Base-by-base conservation (phyloP, 768 basidiomycete species). In the Termitomyces sp. region DNA sequence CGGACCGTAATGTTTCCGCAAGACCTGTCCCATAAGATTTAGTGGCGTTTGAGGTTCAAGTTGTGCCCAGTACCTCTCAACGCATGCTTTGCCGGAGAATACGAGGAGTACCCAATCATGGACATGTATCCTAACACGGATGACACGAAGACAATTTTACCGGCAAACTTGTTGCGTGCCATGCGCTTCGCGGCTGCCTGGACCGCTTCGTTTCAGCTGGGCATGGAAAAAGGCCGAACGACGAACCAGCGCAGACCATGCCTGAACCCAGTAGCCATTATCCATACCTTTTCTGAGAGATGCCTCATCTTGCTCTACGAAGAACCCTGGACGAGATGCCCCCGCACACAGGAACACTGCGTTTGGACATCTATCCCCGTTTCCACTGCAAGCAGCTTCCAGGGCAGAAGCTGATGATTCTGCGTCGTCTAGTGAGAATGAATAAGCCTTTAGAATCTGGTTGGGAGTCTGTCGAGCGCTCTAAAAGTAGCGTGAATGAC, bases 31-130 rank as follows among this genome's bases (percentile, higher is more conserved):
- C 20, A 23, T 32, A 10, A 36, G 28, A 44, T 35, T 38, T 14
- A 47, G 41, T 20, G 56, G 58, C 57, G 43, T 55, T 50, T 48
- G 18, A 51, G 36, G 48, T 55, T 32, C 40, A 28, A 54, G 36
- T 32, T 26, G 20, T 32, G 32, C 18, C 61, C 73, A 32, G 46
- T 63, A 93, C 93, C 94, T 74, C 92, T 76, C 12, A 96, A 70
- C 14, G 95, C 95, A 65, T 90, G 89, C 69, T 96, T 97, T 12
- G 85, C 88, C 0, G 94, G 92, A 0, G 89, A 77, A 70, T 97
- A 97, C 0, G 85, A 82, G 2, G 87, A 77, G 64, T 87, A 97
- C 0, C 95, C 94, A 6, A 89, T 73, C 52, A 95, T 82, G 4
- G 84, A 81, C 77, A 93, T 86, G 66, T 86, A 86, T 1, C 86